Evolutionary conservation across 169 alveolate genomes (phyloP).

Genomic region (Plasmodium falciparum): DNA sequence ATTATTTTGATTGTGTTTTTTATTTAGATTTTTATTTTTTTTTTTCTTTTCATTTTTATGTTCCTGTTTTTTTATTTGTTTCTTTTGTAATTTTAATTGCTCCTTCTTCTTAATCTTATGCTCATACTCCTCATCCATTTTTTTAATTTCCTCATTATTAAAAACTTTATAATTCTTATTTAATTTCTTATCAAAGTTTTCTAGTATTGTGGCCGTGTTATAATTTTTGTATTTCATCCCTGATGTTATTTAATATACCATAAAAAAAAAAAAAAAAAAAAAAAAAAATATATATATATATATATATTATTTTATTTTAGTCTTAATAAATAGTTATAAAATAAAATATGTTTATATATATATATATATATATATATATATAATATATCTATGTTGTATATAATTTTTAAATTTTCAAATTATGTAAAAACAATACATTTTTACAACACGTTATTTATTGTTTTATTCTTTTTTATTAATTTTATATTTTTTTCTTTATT

Average conservation of each 20-base stretch:
- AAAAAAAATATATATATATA: background rate
- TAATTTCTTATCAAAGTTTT: slow-evolving; percentile 50
- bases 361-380: too few species aligned
- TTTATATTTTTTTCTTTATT: too few species aligned
- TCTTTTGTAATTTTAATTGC: slow-evolving; percentile 6
- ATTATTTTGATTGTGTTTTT: background rate
- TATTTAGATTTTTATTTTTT: background rate
- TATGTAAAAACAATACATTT: too few species aligned
- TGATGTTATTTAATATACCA: background rate
- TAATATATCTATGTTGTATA: too few species aligned
- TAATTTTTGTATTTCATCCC: slow-evolving; percentile 24
- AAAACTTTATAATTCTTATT: slow-evolving; percentile 59
- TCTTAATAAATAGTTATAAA: too few species aligned
- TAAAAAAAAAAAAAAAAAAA: too few species aligned
- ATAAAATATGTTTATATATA: too few species aligned
- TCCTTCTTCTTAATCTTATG: slow-evolving; percentile 32
- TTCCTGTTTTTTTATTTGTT: slow-evolving; percentile 2
- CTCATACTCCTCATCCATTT: slow-evolving; percentile 75
- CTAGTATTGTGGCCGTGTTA: slow-evolving; percentile 18
- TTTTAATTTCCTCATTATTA: slow-evolving; percentile 18
- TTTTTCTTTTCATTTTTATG: background rate
- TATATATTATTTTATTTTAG: background rate
- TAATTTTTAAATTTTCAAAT: too few species aligned
- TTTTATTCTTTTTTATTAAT: too few species aligned
- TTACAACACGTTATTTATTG: too few species aligned